Conservation (phyloP, 768 basidiomycete genomes). For the Boletus subparvulus region DNA sequence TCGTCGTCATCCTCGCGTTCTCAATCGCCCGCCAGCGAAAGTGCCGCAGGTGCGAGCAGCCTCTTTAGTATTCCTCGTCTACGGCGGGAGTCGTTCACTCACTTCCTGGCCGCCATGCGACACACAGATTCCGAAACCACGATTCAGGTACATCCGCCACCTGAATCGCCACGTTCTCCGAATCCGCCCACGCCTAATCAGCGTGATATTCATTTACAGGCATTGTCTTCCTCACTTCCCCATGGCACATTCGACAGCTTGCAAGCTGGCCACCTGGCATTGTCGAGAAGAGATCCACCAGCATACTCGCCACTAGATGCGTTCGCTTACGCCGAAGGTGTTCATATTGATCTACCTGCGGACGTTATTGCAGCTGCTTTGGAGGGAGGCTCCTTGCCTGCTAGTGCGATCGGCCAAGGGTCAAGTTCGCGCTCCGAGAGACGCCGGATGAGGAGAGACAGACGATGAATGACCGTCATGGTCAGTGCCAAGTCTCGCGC, state of each 20-base stretch:
- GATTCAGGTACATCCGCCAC: constrained; percentile 72
- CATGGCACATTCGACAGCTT: constrained; percentile 24
- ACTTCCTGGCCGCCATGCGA: constrained; percentile 56
- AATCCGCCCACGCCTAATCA: constrained; percentile 86
- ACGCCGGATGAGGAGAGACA: constrained; percentile 56
- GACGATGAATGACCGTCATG: constrained; percentile 27
- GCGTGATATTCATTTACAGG: constrained; percentile 79
- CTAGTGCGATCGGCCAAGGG: constrained; percentile 53
- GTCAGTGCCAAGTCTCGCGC: constrained; percentile 10
- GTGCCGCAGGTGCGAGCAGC: constrained; percentile 77
- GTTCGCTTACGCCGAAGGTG: constrained; percentile 80
- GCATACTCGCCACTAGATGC: constrained; percentile 89
- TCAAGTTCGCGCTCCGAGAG: constrained; percentile 51
- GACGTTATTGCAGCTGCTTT: constrained; percentile 89
- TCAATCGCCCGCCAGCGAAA: constrained; percentile 52
- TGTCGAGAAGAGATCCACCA: constrained; percentile 69
- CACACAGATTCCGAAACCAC: constrained; percentile 65
- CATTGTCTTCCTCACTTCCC: constrained; percentile 34
- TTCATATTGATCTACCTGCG: constrained; percentile 90
- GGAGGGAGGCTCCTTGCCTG: constrained; percentile 69
- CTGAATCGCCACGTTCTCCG: constrained; percentile 75
- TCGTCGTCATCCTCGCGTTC: constrained; percentile 48
- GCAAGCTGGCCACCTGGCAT: constrained; percentile 29
- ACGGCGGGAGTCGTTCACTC: constrained; percentile 65
- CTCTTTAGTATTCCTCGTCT: constrained; percentile 74